These are phyloP conservation scores for Exophiala phaeomuriformis DNA, from an alignment of 2,329 filamentous ascomycete species.

Conservation along the genomic window DNA sequence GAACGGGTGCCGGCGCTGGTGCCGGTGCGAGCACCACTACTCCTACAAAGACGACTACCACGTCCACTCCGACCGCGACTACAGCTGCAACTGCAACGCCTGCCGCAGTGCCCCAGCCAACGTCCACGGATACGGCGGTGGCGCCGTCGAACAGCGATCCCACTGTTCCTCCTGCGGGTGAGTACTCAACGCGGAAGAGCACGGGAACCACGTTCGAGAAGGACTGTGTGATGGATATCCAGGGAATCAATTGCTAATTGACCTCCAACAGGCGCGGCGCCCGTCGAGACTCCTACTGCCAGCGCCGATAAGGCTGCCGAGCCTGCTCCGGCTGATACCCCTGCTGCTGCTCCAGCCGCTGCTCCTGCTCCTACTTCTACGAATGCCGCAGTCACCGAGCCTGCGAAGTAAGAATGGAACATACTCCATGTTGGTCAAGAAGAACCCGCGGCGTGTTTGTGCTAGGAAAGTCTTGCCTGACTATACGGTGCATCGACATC, in stretches of 20 bases:
- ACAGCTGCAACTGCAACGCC: slow-evolving; percentile 3
- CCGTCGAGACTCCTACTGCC: slow-evolving; percentile 7
- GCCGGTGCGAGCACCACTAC: slow-evolving; percentile 10
- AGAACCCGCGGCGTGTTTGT: too few relatives aligned
- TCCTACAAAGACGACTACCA: slow-evolving; percentile 18
- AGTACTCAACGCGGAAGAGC: slow-evolving; percentile 1
- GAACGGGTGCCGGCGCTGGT: slow-evolving; percentile 16
- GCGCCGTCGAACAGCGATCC: slow-evolving; percentile 20
- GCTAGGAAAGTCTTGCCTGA: too few relatives aligned
- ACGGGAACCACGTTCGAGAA: too few relatives aligned
- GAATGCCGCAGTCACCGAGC: too few relatives aligned
- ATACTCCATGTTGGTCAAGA: too few relatives aligned
- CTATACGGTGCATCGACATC: too few relatives aligned
- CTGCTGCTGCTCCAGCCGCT: too few relatives aligned
- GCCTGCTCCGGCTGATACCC: slow-evolving; percentile 12
- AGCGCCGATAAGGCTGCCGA: slow-evolving; percentile 12
- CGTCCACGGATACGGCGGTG: slow-evolving; percentile 16
- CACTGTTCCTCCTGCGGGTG: slow-evolving; percentile 20
- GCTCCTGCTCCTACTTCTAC: too few relatives aligned
- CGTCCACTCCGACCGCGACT: slow-evolving; percentile 9
- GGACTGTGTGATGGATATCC: too few relatives aligned
- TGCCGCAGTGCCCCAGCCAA: slow-evolving; percentile 12
- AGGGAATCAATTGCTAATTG: not conserved
- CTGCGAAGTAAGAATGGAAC: too few relatives aligned
- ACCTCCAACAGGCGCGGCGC: slow-evolving; percentile 15